Conservation (phyloP, 202 grass and related monocot genomes). For the Zizania palustris region DNA sequence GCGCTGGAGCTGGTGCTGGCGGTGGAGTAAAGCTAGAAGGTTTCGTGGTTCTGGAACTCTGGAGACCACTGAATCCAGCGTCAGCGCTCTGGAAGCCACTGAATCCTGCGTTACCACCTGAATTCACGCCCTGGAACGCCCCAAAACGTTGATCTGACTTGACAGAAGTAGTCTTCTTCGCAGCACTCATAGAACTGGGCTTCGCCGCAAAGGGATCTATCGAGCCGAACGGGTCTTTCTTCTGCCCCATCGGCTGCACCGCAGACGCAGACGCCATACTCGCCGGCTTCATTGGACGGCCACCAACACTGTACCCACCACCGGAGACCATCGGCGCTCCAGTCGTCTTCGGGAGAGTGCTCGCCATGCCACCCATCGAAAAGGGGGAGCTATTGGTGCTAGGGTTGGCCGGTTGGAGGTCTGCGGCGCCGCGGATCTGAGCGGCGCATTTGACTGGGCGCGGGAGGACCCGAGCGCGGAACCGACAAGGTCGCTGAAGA, state of each 20-base stretch:
- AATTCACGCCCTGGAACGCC: constrained; percentile 44
- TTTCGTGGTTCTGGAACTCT: constrained; percentile 47
- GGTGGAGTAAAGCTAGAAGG: constrained; percentile 51
- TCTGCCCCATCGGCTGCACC: constrained; percentile 49
- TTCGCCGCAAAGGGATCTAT: constrained; percentile 70
- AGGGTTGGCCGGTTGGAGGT: constrained; percentile 43
- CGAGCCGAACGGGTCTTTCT: constrained; percentile 86
- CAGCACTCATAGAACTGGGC: constrained; percentile 48
- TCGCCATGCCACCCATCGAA: constrained; percentile 76
- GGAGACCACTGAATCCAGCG: constrained; percentile 38
- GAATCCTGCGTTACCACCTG: constrained; percentile 29
- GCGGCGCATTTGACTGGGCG: constrained; percentile 57
- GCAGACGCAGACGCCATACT: constrained; percentile 48
- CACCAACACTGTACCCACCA: constrained; percentile 47
- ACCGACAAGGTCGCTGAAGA: constrained; percentile 91
- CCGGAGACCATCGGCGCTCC: constrained; percentile 47
- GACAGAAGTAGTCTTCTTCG: constrained; percentile 37
- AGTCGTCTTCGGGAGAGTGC: constrained; percentile 73
- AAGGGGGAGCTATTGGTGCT: constrained; percentile 46
- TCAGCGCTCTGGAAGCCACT: constrained; percentile 46
- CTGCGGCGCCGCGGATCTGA: constrained; percentile 67
- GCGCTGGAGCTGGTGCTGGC: constrained; percentile 40
- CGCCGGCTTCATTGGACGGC: constrained; percentile 58
- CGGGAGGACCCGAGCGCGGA: constrained; percentile 67
- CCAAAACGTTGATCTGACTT: constrained; percentile 52